phyloP scores from a whole-genome alignment of 768 basidiomycete genomes.

The Phanerochaete sordida region DNA sequence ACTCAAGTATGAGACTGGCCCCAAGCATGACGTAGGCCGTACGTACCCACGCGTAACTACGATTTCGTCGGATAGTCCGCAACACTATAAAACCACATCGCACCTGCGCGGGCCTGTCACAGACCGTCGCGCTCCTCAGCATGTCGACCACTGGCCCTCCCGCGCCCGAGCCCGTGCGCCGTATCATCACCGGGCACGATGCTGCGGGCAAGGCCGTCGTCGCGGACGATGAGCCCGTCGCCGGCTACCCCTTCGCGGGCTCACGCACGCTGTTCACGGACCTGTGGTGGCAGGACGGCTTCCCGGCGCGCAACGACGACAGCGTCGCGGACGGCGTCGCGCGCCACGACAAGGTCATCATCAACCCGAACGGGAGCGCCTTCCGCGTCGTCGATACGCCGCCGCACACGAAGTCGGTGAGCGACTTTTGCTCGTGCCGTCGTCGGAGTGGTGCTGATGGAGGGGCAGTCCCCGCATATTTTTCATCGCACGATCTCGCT shows the following conservation, averaged over 20 bases:
- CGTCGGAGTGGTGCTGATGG: too few species aligned
- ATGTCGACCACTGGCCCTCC: neutral
- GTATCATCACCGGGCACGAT: constrained; percentile 22
- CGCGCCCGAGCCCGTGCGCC: constrained; percentile 13
- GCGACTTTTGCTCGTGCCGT: neutral
- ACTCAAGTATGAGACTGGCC: too few species aligned
- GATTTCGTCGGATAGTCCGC: too few species aligned
- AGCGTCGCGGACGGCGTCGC: constrained; percentile 11
- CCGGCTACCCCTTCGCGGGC: neutral
- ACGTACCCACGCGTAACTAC: too few species aligned
- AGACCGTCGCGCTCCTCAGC: too few species aligned
- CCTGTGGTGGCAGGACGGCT: constrained; percentile 7
- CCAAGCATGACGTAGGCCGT: too few species aligned
- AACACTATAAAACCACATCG: too few species aligned
- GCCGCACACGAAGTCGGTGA: constrained; percentile 13
- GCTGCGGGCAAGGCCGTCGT: constrained; percentile 16
- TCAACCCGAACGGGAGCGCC: constrained; percentile 11
- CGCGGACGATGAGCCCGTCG: constrained; percentile 8
- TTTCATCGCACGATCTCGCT: constrained; percentile 22
- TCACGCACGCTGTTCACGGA: neutral
- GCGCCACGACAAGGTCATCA: constrained; percentile 1
- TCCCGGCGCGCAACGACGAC: constrained; percentile 7
- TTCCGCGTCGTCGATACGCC: constrained; percentile 18
- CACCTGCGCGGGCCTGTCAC: too few species aligned
- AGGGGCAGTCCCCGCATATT: too few species aligned